Base-by-base conservation (phyloP, 169 alveolate genomes). In the Cryptosporidium sp. region DNA sequence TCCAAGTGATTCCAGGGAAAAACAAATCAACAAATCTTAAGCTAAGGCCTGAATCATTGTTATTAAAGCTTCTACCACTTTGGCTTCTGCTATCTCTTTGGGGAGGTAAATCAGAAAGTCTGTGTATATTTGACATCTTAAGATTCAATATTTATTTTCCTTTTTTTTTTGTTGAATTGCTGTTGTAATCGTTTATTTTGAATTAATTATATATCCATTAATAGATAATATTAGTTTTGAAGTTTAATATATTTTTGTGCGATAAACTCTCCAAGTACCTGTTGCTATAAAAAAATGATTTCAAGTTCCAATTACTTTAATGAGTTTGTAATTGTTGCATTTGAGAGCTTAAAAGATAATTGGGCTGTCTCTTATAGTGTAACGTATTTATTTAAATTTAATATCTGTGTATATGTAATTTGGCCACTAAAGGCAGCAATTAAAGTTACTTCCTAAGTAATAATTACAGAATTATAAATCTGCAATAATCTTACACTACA, bases 1-100 rank as follows among this genome's bases (percentile, higher is more conserved):
- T 80, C 72, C 72, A 67, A 1, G 89, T 80, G 7, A 80, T 80
- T 35, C 89, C 89, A 3, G 89, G 89, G 44, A 80, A 80, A 65
- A 80, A 80, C 68, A 80, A 26, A 23, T 80, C 89, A 18, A 80
- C 31, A 42, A 80, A 80, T 80, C 89, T 61, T 26, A 80, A 44
- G 51, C 35, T 80, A 18, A 48, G 67, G 23, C 89, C 89, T 12
- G 80, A 29, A 21, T 80, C 80, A 29, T 23, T 45, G 37, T 60
- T 45, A 18, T 60, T 52, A 35, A 18, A 18, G 52, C 60, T 56
- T 37, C 39, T 58, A 14, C 60, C 75, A 23, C 42, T 21, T 39
- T 65, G 72, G 51, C 53, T 65, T 65, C 52, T 65, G 23, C 10
- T 29, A 21, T n/a, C 72, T 60, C 89, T 35, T 21, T 42, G 89